A percentile compares a stretch with the other conserved stretches of the same genome.
These are phyloP conservation scores for Nakaseomyces kungkrabaensis DNA, from an alignment of 1,139 yeast genomes.

Conservation along the genomic window DNA sequence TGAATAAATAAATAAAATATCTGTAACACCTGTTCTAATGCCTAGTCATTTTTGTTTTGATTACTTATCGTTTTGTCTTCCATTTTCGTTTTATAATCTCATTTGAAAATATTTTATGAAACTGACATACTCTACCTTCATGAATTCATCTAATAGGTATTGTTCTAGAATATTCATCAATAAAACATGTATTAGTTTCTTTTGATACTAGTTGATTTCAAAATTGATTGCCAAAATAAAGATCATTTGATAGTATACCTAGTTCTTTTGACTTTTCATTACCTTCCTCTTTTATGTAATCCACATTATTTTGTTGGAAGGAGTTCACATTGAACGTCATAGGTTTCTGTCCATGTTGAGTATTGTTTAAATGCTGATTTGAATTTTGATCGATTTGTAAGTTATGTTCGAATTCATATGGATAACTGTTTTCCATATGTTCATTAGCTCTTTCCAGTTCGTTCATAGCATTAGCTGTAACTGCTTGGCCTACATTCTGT, in stretches of 20 bases:
- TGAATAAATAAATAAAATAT: neutral
- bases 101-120: too few species aligned
- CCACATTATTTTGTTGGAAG: neutral
- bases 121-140: too few species aligned
- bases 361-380: neutral
- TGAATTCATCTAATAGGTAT: neutral
- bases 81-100: too few species aligned
- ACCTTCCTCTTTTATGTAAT: neutral
- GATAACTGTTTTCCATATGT: neutral
- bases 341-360: neutral
- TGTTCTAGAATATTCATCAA: neutral
- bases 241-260: neutral
- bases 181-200: neutral
- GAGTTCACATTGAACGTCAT: neutral
- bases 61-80: too few species aligned
- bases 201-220: neutral
- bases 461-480: neutral
- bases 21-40: neutral
- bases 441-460: neutral
- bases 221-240: neutral
- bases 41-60: neutral
- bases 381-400: neutral
- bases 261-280: neutral
- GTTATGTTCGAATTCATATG: neutral
- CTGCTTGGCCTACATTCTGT: neutral